Evolutionary conservation across 495 filamentous ascomycete genomes (phyloP).

Genomic region (Neurospora sp.): DNA sequence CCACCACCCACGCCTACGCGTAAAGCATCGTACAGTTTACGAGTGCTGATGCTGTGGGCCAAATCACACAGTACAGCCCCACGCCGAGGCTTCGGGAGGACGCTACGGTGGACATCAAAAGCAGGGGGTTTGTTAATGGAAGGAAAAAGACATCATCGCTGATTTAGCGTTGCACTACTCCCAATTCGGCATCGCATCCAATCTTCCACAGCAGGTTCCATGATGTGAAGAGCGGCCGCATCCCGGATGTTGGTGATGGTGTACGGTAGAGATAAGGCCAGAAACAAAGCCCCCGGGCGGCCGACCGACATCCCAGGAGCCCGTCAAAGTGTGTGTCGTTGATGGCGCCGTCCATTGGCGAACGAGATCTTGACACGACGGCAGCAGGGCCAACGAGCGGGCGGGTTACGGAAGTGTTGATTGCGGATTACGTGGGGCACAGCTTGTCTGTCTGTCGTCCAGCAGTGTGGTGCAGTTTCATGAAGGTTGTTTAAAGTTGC

Average conservation of each 20-base stretch:
- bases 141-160: background rate
- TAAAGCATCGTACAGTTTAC: background rate
- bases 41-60: background rate
- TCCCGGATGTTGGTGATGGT: background rate
- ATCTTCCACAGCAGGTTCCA: background rate
- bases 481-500: background rate
- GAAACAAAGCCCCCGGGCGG: background rate
- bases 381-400: background rate
- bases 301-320: background rate
- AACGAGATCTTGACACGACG: background rate
- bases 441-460: background rate
- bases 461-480: background rate
- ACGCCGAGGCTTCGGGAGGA: background rate
- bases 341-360: background rate
- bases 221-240: background rate
- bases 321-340: background rate
- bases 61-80: background rate
- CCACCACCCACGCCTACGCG: background rate
- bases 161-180: background rate
- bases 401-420: background rate
- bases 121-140: background rate
- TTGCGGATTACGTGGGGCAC: background rate
- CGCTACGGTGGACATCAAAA: background rate
- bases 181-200: background rate
- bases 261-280: background rate